phyloP scores from a whole-genome alignment of 2,329 filamentous ascomycete genomes.

The Fusarium sp. region DNA sequence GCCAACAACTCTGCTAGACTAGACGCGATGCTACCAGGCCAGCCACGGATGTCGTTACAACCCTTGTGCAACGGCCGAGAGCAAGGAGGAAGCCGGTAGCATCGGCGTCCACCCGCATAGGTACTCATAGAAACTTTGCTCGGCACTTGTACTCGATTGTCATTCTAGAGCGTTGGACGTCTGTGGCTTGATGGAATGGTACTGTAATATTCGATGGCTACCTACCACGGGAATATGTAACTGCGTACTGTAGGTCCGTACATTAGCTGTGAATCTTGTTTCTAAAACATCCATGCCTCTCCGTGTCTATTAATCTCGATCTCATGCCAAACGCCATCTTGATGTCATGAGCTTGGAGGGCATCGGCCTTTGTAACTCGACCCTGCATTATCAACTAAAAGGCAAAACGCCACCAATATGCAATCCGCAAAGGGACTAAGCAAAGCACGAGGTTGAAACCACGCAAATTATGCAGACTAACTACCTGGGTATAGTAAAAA shows the following conservation, averaged over 20 bases:
- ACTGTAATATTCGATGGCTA: too few relatives aligned
- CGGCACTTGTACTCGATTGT: constrained; percentile 29
- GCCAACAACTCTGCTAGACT: constrained; percentile 3
- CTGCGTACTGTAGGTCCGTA: too few relatives aligned
- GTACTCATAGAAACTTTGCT: constrained; percentile 34
- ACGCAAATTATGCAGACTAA: too few relatives aligned
- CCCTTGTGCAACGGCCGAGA: constrained; percentile 29
- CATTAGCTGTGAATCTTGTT: too few relatives aligned
- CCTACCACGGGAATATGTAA: too few relatives aligned
- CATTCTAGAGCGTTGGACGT: neutral
- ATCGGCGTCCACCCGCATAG: constrained; percentile 29
- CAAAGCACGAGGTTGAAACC: neutral
- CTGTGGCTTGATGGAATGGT: neutral
- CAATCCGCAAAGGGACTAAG: constrained; percentile 1
- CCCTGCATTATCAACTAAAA: neutral
- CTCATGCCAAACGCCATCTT: neutral
- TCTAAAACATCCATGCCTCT: neutral
- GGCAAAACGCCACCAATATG: constrained; percentile 13
- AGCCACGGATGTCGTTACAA: constrained; percentile 17
- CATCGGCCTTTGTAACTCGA: neutral
- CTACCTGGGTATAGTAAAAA: too few relatives aligned
- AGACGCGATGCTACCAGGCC: constrained; percentile 11
- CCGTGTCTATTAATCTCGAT: constrained; percentile 2
- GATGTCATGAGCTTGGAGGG: neutral
- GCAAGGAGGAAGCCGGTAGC: constrained; percentile 22